Evolutionary conservation across 345 rosid genomes (phyloP).

Genomic region (Eucalyptus polyanthemos): DNA sequence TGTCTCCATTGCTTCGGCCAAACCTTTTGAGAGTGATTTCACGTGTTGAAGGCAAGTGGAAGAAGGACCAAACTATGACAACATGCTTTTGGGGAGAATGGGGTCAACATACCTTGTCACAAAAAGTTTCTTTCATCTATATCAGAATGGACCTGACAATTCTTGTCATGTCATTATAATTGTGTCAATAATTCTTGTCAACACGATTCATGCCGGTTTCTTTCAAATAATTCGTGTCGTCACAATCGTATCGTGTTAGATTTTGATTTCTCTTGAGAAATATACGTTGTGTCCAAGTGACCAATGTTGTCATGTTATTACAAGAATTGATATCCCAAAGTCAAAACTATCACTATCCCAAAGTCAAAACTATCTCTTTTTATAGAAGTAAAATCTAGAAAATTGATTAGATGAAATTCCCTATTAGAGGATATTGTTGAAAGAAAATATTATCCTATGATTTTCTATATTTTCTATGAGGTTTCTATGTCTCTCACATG

Average conservation of each 20-base stretch:
- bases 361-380: neutral
- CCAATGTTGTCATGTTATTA: neutral
- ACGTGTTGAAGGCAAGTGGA: neutral
- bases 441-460: neutral
- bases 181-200: neutral
- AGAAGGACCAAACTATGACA: neutral
- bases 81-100: neutral
- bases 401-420: neutral
- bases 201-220: neutral
- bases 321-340: neutral
- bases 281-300: neutral
- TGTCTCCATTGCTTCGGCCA: neutral
- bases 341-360: neutral
- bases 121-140: too few relatives aligned
- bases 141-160: neutral
- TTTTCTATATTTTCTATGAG: neutral
- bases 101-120: neutral
- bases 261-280: neutral
- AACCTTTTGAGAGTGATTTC: neutral
- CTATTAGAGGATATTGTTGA: neutral
- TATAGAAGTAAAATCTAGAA: neutral
- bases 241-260: neutral
- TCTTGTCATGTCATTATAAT: neutral
- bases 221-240: neutral
- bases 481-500: neutral